These are phyloP conservation scores for Sechiopsis laciniata DNA, from an alignment of 306 rosid species.

Conservation along the genomic window DNA sequence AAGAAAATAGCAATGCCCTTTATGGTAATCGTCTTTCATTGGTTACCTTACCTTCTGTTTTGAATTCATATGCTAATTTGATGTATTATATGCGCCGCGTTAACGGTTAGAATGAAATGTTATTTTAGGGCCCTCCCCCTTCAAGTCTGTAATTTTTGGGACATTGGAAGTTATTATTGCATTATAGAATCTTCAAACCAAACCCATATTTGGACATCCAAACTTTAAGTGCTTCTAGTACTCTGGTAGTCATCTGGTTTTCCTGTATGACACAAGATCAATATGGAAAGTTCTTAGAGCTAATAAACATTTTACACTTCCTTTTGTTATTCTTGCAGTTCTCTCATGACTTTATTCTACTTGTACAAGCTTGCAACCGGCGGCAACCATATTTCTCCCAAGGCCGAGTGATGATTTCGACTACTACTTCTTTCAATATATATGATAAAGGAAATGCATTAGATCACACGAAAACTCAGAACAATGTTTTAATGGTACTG, in stretches of 20 bases:
- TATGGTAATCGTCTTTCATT: too few species aligned
- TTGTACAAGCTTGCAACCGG: constrained; percentile 73
- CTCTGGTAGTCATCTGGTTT: neutral
- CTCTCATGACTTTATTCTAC: constrained; percentile 67
- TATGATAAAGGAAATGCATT: constrained; percentile 5
- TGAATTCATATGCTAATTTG: too few species aligned
- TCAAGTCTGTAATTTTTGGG: too few species aligned
- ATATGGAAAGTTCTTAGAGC: constrained; percentile 8
- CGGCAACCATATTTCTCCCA: constrained; percentile 71
- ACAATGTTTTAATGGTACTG: neutral
- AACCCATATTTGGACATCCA: neutral
- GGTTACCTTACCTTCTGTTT: too few species aligned
- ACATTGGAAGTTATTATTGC: too few species aligned
- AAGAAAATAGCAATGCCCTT: too few species aligned
- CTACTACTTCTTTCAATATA: neutral
- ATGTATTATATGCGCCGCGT: too few species aligned
- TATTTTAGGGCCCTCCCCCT: too few species aligned
- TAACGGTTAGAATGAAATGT: too few species aligned
- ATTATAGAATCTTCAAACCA: too few species aligned
- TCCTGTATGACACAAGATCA: neutral
- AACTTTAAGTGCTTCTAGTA: neutral
- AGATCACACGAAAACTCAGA: neutral
- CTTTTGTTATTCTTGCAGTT: constrained; percentile 42
- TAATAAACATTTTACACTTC: constrained; percentile 13
- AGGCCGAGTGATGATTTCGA: constrained; percentile 42